phyloP scores from a whole-genome alignment of 768 basidiomycete genomes.

The Cystoderma amianthinum region DNA sequence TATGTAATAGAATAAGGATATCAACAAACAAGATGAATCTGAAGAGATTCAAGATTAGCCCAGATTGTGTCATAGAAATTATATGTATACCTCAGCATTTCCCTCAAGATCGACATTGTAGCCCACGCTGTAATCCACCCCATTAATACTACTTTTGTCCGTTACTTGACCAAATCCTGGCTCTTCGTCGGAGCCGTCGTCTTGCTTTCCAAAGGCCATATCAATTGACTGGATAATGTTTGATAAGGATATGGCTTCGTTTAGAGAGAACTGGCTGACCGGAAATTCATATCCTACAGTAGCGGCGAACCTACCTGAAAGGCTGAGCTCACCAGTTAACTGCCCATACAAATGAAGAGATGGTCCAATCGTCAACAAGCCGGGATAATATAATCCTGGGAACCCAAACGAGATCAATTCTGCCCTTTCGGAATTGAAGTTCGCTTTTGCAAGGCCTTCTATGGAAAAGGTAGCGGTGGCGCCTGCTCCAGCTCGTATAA shows the following conservation, averaged over 20 bases:
- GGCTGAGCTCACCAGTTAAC: slow-evolving; percentile 8
- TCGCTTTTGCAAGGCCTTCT: slow-evolving; percentile 6
- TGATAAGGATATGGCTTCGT: background rate
- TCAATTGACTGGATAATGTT: slow-evolving; percentile 3
- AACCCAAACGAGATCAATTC: slow-evolving; percentile 9
- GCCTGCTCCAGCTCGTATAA: slow-evolving; percentile 7
- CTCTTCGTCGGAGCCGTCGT: slow-evolving; percentile 8
- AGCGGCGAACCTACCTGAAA: slow-evolving; percentile 8
- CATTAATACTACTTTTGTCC: slow-evolving; percentile 5
- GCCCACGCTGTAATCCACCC: slow-evolving; percentile 9
- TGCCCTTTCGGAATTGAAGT: slow-evolving; percentile 4
- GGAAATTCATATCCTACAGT: slow-evolving; percentile 10
- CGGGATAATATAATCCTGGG: slow-evolving; percentile 13
- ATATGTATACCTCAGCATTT: slow-evolving; percentile 11
- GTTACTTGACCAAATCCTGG: background rate
- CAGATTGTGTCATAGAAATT: background rate
- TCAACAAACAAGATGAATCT: background rate
- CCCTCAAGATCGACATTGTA: slow-evolving; percentile 18
- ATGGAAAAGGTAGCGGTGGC: slow-evolving; percentile 9
- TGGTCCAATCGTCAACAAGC: slow-evolving; percentile 13
- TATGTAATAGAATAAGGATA: background rate
- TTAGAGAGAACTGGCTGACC: background rate
- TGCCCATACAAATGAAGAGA: slow-evolving; percentile 9
- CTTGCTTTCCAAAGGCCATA: slow-evolving; percentile 7
- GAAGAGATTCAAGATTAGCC: background rate